Percentiles rank a stretch among this genome's conserved stretches.
These are phyloP conservation scores for Spergularia marina DNA, from an alignment of 148 eudicot species.

Conservation along the genomic window DNA sequence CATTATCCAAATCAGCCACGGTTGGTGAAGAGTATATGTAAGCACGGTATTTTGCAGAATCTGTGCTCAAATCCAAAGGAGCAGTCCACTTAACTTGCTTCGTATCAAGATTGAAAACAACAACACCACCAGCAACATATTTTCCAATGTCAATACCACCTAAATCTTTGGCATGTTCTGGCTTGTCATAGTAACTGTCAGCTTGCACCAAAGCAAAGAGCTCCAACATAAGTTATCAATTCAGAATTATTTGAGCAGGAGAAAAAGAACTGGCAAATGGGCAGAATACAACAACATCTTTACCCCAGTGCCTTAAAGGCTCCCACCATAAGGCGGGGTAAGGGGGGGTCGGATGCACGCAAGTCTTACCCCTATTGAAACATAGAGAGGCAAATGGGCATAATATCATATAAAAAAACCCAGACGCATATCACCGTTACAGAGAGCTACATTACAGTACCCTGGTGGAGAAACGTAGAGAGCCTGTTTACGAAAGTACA, in stretches of 20 bases:
- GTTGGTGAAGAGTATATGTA: slow-evolving; percentile 87
- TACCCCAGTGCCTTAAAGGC: no score
- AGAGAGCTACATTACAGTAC: no score
- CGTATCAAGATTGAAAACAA: slow-evolving; percentile 93
- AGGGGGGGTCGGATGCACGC: no score
- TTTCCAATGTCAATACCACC: slow-evolving; percentile 90
- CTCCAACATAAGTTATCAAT: slow-evolving; percentile 16
- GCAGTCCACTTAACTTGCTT: slow-evolving; percentile 93
- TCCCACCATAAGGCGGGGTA: no score
- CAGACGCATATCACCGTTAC: no score
- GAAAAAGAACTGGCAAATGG: background rate
- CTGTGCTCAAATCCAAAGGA: slow-evolving; percentile 77
- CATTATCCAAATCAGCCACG: slow-evolving; percentile 90
- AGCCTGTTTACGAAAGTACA: no score
- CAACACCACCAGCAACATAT: slow-evolving; percentile 92
- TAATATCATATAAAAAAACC: no score
- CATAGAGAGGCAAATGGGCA: no score
- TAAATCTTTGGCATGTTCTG: slow-evolving; percentile 88
- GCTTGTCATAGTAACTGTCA: slow-evolving; percentile 94
- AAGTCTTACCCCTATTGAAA: no score
- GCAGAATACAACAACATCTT: background rate
- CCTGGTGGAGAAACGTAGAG: no score
- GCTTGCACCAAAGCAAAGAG: slow-evolving; percentile 28
- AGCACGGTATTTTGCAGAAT: slow-evolving; percentile 78
- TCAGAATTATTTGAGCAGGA: background rate